Conservation (phyloP, 2,329 filamentous ascomycete genomes). For the Neonectria faginata region DNA sequence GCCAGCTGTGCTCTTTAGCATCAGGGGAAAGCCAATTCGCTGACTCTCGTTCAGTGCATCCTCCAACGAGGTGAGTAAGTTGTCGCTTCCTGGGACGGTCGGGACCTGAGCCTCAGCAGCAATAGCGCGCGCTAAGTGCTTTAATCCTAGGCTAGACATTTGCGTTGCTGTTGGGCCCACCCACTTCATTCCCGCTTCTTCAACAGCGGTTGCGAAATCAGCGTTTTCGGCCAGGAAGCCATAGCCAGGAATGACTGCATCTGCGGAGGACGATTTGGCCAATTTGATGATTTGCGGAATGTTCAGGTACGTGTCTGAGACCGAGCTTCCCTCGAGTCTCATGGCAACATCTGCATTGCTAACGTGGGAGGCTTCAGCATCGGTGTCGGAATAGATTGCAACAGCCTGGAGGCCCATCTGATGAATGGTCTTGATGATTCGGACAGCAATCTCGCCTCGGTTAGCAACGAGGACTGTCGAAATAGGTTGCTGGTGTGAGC, state of each 20-base stretch:
- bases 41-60: conserved; percentile 46
- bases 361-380: conserved; percentile 75
- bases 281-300: conserved; percentile 69
- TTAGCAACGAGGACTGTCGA: conserved; percentile 73
- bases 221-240: conserved; percentile 75
- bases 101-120: conserved; percentile 48
- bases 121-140: conserved; percentile 53
- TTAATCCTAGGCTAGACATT: conserved; percentile 54
- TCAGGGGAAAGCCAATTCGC: conserved; percentile 54
- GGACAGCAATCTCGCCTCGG: conserved; percentile 71
- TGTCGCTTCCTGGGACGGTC: conserved; percentile 50
- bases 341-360: conserved; percentile 74
- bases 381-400: conserved; percentile 74
- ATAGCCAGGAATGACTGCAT: conserved; percentile 75
- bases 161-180: conserved; percentile 66
- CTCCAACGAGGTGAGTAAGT: conserved; percentile 43
- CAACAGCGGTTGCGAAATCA: conserved; percentile 66
- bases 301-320: conserved; percentile 71
- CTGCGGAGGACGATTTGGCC: conserved; percentile 60
- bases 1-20: conserved; percentile 62
- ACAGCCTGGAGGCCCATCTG: conserved; percentile 76
- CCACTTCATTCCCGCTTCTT: conserved; percentile 67
- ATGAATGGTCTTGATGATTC: conserved; percentile 75
- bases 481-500: conserved; percentile 20
- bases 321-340: conserved; percentile 65